Base-by-base conservation (phyloP, 1,139 yeast genomes). In the Pichia sp. region DNA sequence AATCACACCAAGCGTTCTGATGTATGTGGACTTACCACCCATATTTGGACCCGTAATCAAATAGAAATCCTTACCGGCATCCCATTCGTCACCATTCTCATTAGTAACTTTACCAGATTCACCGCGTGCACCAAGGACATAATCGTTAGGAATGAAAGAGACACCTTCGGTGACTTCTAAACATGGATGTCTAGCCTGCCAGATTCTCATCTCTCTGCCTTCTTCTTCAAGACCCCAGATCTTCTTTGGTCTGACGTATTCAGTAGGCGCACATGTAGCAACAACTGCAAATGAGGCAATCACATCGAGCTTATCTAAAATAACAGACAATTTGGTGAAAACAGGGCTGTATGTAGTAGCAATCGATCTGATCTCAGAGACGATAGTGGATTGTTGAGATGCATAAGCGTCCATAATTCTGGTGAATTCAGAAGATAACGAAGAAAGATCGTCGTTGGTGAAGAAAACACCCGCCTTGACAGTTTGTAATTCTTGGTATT, bases 1-100 rank as follows among this genome's bases (percentile, higher is more conserved):
- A 48, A 91, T 85, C 2, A 88, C 94, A 11, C 98, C 99, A 45
- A 89, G 76, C 59, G 93, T 96, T 53, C 97, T 78, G 44, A 93
- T 90, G 65, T 87, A 93, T 0, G 98, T 91, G 1, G 97, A 89
- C 65, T 93, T 93, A 61, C 98, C 98, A 51, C 98, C 99, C 99
- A 93, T 93, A 62, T 93, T 93, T 34, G 99, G 99, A 18, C 99
- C 99, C 0, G 99, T 93, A 31, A 93, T 88, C 30, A 93, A 85
- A 15, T 81, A 74, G 61, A 93, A 91, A 47, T 86, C 88, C 17
- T 81, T 73, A n/a, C 51, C 51, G 5, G 48, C 34, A 4, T 44
- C 48, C 51, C 51, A 50, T 3, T 88, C 85, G 60, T 93, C 96
- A 12, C 48, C 53, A 30, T 34, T 40, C 8, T 33, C 42, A 30